Evolutionary conservation across 352 stramenopile species (phyloP), one percentile per base, ranked within the genome.

Genomic region (Pythium coloratum): DNA sequence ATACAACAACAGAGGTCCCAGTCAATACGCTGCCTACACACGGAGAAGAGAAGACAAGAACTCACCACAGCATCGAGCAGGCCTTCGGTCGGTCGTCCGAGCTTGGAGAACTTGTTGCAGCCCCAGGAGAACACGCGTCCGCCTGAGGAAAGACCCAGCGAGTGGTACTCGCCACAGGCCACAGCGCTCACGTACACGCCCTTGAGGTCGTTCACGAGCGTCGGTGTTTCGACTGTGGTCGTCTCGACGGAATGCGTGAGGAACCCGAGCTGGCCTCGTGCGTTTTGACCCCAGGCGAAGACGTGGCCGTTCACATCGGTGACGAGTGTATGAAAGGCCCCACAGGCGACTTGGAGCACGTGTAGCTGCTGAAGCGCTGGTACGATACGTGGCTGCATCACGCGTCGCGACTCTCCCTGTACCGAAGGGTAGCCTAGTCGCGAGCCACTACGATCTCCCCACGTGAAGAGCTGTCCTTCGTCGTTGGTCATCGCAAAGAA

Each of bases 291-390:
- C 86, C 83, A 94, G 3, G 80, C 76, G 62, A 81, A 91, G 7
- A 94, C 81, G 60, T 92, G 83, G 20, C 83, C 86, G 54, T 94
- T 89, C 13, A 92, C 30, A 62, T 94, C 83, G 1, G 80, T 90
- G 6, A 73, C 78, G 1, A 94, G 71, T 3, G 82, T 78, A 47
- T 94, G 86, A 55, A 90, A 94, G 12, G 75, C 78, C 40, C 86
- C 86, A 28, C 86, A 94, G 2, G 86, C 62, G 4, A 94, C 80
- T 49, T 89, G 72, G 34, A 77, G 69, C 28, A 94, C 69, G 3
- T 73, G 80, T 18, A 72, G 65, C 28, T 78, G 55, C 9, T 71
- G 10, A 12, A 91, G 56, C 5, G 68, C 67, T 0, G 58, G 33
- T 6, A 92, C 78, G 38, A 62, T 65, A 2, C 76, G 76, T 28